phyloP scores from a whole-genome alignment of 768 basidiomycete genomes.

The Auriscalpium microsporum region DNA sequence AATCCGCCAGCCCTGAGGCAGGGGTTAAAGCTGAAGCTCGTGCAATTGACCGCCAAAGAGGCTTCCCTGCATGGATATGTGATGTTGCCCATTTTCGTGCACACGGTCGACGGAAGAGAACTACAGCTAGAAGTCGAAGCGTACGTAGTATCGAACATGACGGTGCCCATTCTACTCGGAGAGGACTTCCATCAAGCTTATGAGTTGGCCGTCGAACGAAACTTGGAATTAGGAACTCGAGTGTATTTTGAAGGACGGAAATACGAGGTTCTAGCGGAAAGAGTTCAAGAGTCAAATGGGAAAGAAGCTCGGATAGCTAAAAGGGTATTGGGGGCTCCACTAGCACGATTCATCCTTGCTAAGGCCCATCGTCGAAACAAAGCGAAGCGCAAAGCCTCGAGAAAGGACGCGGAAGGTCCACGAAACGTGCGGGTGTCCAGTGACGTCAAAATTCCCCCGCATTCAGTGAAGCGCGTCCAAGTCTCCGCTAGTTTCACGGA shows the following conservation, averaged over 20 bases:
- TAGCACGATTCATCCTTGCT: not conserved
- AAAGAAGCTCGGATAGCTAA: not conserved
- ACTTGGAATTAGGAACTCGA: slow-evolving; percentile 2
- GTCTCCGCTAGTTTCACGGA: not conserved
- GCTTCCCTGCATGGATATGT: slow-evolving; percentile 21
- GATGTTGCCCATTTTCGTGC: slow-evolving; percentile 18
- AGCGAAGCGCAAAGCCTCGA: not conserved
- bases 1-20: too few relatives aligned
- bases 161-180: slow-evolving; percentile 15
- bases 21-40: too few relatives aligned
- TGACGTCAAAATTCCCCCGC: not conserved
- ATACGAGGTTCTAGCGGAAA: not conserved
- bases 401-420: not conserved
- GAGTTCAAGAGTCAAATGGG: not conserved
- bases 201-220: slow-evolving; percentile 19
- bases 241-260: slow-evolving; percentile 14
- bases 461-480: not conserved
- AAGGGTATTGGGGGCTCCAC: not conserved
- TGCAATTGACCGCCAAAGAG: not conserved
- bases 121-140: slow-evolving; percentile 18
- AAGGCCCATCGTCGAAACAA: not conserved
- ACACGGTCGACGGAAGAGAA: slow-evolving; percentile 15
- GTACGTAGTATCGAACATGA: slow-evolving; percentile 17
- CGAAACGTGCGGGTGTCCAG: not conserved
- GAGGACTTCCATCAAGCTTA: slow-evolving; percentile 26